Conservation (phyloP, 1,284 basidiomycete species). For the Malassezia sp. region DNA sequence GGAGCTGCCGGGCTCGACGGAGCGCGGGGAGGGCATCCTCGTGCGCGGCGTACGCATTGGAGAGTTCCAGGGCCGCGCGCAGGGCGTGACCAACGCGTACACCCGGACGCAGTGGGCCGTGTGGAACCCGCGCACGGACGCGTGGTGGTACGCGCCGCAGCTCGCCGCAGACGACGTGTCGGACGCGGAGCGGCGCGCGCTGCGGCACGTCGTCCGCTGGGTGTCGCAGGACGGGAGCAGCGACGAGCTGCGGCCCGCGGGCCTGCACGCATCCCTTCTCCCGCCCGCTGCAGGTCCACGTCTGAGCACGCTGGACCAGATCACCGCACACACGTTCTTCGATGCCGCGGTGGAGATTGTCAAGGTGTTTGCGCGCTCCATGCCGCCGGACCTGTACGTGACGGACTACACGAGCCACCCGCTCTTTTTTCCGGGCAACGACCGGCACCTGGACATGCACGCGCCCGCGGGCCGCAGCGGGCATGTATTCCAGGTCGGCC, state of each 20-base stretch:
- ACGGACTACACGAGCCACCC: conserved; percentile 35
- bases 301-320: conserved; percentile 14
- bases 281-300: too few relatives aligned
- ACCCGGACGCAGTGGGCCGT: conserved; percentile 4
- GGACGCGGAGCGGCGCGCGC: conserved; percentile 7
- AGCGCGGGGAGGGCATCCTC: conserved; percentile 7
- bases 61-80: conserved; percentile 1
- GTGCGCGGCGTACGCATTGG: conserved; percentile 11
- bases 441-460: background rate
- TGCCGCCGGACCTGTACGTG: conserved; percentile 31
- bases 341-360: conserved; percentile 31
- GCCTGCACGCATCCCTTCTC: too few relatives aligned
- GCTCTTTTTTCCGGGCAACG: conserved; percentile 22
- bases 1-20: conserved; percentile 1
- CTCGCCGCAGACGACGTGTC: background rate
- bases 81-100: conserved; percentile 1
- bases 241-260: too few relatives aligned
- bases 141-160: conserved; percentile 3
- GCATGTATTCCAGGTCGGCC: conserved; percentile 29
- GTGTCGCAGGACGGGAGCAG: too few relatives aligned
- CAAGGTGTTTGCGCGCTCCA: conserved; percentile 24
- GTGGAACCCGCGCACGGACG: background rate
- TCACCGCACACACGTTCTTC: conserved; percentile 25
- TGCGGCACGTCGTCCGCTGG: conserved; percentile 17
- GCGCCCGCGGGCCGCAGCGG: conserved; percentile 18